Conservation (phyloP, 352 stramenopile species). For the Pythium plurisporium region DNA sequence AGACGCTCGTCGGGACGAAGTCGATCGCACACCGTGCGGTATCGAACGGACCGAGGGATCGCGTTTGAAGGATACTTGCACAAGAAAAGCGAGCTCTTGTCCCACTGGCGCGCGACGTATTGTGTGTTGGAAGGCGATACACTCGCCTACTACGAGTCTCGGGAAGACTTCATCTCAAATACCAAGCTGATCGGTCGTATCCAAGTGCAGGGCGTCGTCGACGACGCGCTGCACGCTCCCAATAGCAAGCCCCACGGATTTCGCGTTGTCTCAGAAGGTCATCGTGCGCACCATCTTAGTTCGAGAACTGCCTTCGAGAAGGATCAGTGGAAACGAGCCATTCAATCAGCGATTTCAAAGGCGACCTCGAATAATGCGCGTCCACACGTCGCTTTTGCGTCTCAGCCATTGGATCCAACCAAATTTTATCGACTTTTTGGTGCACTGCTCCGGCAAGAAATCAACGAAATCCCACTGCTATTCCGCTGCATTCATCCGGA, state of each 20-base stretch:
- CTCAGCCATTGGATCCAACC: slow-evolving; percentile 31
- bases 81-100: slow-evolving; percentile 87
- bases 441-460: slow-evolving; percentile 57
- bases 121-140: slow-evolving; percentile 76
- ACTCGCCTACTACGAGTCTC: slow-evolving; percentile 86
- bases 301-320: slow-evolving; percentile 85
- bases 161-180: slow-evolving; percentile 75
- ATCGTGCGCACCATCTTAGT: slow-evolving; percentile 86
- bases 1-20: background rate
- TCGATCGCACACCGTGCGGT: slow-evolving; percentile 63
- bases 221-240: slow-evolving; percentile 73
- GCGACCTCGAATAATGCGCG: slow-evolving; percentile 35
- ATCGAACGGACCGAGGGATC: slow-evolving; percentile 61
- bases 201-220: slow-evolving; percentile 65
- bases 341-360: slow-evolving; percentile 85
- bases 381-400: slow-evolving; percentile 26
- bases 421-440: slow-evolving; percentile 77
- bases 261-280: slow-evolving; percentile 76
- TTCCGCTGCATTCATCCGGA: slow-evolving; percentile 79
- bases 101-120: slow-evolving; percentile 87
- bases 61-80: slow-evolving; percentile 86
- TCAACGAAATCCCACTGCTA: slow-evolving; percentile 66
- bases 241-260: slow-evolving; percentile 88
- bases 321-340: slow-evolving; percentile 90
- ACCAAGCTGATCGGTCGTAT: slow-evolving; percentile 77